Evolutionary conservation across 2,329 filamentous ascomycete genomes (phyloP), one percentile per base, ranked within the genome.

Genomic region (Trichoderma simmonsii): DNA sequence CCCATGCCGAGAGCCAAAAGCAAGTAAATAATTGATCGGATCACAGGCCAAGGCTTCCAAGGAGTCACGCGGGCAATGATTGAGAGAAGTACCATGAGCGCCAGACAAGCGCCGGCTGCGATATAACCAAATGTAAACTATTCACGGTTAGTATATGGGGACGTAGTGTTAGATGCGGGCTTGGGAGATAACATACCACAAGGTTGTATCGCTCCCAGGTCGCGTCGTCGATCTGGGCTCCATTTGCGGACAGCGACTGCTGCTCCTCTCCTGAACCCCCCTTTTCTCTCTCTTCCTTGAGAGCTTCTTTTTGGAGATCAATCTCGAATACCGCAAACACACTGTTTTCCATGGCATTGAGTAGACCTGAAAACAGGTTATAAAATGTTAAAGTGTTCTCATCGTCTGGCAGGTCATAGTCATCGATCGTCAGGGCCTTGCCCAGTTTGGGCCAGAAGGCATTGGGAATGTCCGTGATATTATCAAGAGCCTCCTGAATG

Each of bases 111-210:
- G 0, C 80, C 81, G 3, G 78, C 78, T 14, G 78, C 76, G 34
- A 82, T 73, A 64, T 81, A 83, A 7, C 77, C 79, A 62, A 80
- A 82, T 21, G 78, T 75, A 70, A 82, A 82, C 80, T 82, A 18
- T 3, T 28, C 18, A 51, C 24, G 21, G 15, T 64, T 43, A 63
- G 60, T 24, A 6, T n/a, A 15, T 4, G 28, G 1, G 6, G 15
- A 21, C 3, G 6, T 6, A 8, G 28, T 36, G 12, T 28, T 32
- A n/a, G 18, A 32, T 14, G 11, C 18, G 8, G 9, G 36, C 21
- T 32, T 6, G 8, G 24, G 4, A 15, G 28, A 15, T 6, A 36
- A 70, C 79, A 74, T 75, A 82, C 81, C 62, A 81, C 78, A 5
- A 82, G 73, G 12, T 75, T 66, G 21, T 80, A 80, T 9, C 79